phyloP scores from a whole-genome alignment of 1,139 yeast species.

The Yamadazyma kanchanaburiensis region DNA sequence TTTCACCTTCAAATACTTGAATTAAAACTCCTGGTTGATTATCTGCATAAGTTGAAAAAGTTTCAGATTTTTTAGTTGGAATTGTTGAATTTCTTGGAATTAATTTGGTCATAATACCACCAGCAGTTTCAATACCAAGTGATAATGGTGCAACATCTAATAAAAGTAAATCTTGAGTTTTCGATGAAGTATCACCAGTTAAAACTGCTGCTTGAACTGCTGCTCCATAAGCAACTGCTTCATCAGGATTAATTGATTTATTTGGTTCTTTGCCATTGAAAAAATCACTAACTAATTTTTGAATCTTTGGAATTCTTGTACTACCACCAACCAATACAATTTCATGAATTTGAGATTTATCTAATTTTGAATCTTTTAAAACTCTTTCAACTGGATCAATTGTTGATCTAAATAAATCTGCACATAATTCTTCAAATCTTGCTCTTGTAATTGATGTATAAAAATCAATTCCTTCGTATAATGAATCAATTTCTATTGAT shows the following conservation, averaged over 20 bases:
- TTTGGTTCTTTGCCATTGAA: constrained; percentile 45
- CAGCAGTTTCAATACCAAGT: constrained; percentile 92
- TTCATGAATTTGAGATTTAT: constrained; percentile 37
- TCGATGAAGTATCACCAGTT: constrained; percentile 81
- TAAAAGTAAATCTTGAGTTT: constrained; percentile 77
- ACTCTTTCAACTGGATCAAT: constrained; percentile 44
- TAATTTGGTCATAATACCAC: constrained; percentile 96
- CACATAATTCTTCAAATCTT: constrained; percentile 44
- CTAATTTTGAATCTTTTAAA: constrained; percentile 39
- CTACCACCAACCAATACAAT: constrained; percentile 45
- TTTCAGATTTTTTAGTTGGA: constrained; percentile 94
- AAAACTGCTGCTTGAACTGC: constrained; percentile 50
- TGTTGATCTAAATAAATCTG: constrained; percentile 42
- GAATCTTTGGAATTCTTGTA: constrained; percentile 44
- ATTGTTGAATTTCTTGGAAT: constrained; percentile 95
- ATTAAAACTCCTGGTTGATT: constrained; percentile 95
- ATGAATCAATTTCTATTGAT: constrained; percentile 39
- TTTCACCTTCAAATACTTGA: constrained; percentile 96
- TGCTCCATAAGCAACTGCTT: constrained; percentile 45
- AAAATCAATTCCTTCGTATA: constrained; percentile 39
- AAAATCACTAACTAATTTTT: constrained; percentile 41
- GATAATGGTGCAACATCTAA: constrained; percentile 93
- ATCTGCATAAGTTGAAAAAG: constrained; percentile 93
- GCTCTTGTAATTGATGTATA: constrained; percentile 44
- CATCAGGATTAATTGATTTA: constrained; percentile 45